These are phyloP conservation scores for Lactarius akahatsu DNA, from an alignment of 768 basidiomycete genomes.

Conservation along the genomic window DNA sequence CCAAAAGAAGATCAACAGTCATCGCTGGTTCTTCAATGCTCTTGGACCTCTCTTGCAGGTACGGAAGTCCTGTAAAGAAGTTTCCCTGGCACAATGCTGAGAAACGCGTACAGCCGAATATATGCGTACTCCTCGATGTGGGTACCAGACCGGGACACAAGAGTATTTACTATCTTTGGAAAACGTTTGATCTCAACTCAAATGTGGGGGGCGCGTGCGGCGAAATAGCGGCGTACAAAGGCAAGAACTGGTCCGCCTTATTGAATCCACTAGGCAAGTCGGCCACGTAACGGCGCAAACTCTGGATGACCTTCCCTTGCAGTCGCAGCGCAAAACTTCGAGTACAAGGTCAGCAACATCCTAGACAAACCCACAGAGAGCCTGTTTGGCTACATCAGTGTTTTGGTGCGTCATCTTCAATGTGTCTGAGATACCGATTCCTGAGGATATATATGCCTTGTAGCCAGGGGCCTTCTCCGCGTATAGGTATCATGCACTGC, in stretches of 20 bases:
- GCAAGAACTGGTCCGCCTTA: constrained; percentile 77
- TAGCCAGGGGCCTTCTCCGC: constrained; percentile 95
- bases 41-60: constrained; percentile 82
- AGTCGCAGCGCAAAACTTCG: constrained; percentile 96
- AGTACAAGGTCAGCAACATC: constrained; percentile 91
- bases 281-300: neutral
- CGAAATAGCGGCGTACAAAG: constrained; percentile 94
- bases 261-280: constrained; percentile 77
- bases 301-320: neutral
- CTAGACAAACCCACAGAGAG: constrained; percentile 87
- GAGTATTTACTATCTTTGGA: constrained; percentile 94
- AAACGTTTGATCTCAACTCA: constrained; percentile 87
- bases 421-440: neutral
- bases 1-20: constrained; percentile 95
- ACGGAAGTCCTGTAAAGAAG: constrained; percentile 26
- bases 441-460: neutral
- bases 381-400: constrained; percentile 95
- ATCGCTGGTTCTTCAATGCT: constrained; percentile 97
- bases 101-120: constrained; percentile 61
- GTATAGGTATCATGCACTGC: constrained; percentile 86
- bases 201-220: constrained; percentile 96
- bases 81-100: constrained; percentile 7
- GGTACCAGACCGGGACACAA: constrained; percentile 88
- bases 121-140: constrained; percentile 91
- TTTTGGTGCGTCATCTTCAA: constrained; percentile 53